A percentile compares a stretch with the other conserved stretches of the same genome.
Evolutionary conservation across 2,329 filamentous ascomycete genomes (phyloP).

Genomic region (Colletotrichum sp.): DNA sequence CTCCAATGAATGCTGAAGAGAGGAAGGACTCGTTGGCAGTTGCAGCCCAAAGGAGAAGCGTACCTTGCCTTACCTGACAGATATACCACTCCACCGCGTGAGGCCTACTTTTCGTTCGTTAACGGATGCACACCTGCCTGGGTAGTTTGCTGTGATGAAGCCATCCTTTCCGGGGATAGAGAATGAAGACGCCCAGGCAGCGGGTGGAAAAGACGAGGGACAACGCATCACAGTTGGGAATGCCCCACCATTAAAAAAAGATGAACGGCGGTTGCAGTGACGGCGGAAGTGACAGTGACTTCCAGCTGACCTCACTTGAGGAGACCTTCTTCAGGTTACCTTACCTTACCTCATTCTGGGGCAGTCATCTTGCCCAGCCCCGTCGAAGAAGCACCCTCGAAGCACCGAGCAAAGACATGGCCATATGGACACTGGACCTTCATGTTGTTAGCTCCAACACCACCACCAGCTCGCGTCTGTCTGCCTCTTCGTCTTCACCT

Average conservation of each 20-base stretch:
- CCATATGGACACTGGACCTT: not conserved
- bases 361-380: not conserved
- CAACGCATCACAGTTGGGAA: constrained; percentile 6
- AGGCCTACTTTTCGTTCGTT: not conserved
- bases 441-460: not conserved
- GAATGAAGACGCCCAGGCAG: not conserved
- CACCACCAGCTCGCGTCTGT: not conserved
- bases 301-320: not conserved
- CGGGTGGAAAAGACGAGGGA: not conserved
- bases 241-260: not conserved
- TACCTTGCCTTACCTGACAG: not conserved
- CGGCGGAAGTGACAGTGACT: not conserved
- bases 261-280: not conserved
- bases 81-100: not conserved
- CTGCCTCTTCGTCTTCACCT: not conserved
- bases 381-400: not conserved
- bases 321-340: not conserved
- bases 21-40: not conserved
- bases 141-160: not conserved
- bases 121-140: not conserved
- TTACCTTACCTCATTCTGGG: not conserved
- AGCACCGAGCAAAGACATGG: not conserved
- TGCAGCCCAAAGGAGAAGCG: not conserved
- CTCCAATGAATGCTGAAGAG: not conserved
- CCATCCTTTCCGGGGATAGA: not conserved